Evolutionary conservation across 805 yeast genomes (phyloP).

Genomic region (Candida piceae): DNA sequence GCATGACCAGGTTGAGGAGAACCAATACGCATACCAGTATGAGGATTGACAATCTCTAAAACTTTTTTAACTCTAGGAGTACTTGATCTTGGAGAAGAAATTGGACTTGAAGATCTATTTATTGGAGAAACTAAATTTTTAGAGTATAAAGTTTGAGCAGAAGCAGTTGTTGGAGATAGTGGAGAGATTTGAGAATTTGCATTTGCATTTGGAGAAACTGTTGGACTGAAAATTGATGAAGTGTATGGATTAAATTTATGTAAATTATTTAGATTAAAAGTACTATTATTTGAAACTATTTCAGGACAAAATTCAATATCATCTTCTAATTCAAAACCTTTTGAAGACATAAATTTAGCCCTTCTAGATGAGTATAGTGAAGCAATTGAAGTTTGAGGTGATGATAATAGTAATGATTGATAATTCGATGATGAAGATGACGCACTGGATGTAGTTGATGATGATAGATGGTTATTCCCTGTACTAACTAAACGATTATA

Average conservation of each 20-base stretch:
- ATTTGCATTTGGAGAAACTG: slow-evolving; percentile 31
- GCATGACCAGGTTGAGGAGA: slow-evolving; percentile 38
- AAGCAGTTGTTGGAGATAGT: slow-evolving; percentile 8
- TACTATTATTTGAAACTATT: slow-evolving; percentile 20
- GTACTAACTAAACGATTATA: slow-evolving; percentile 7
- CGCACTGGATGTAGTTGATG: slow-evolving; percentile 6
- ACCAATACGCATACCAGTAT: slow-evolving; percentile 50
- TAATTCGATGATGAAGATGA: slow-evolving; percentile 18
- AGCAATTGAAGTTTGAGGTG: slow-evolving; percentile 23
- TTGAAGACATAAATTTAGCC: slow-evolving; percentile 52
- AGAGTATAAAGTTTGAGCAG: slow-evolving; percentile 12
- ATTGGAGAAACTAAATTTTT: slow-evolving; percentile 4
- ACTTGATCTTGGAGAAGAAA: slow-evolving; percentile 36
- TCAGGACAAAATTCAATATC: slow-evolving; percentile 65
- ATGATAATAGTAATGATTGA: slow-evolving; percentile 21
- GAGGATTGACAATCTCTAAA: slow-evolving; percentile 59
- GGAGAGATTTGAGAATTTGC: slow-evolving; percentile 18
- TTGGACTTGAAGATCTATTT: slow-evolving; percentile 8
- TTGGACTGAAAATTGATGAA: slow-evolving; percentile 56
- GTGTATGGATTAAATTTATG: slow-evolving; percentile 65
- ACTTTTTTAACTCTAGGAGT: slow-evolving; percentile 59
- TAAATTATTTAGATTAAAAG: slow-evolving; percentile 1
- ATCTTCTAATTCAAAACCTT: slow-evolving; percentile 58
- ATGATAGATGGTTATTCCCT: slow-evolving; percentile 1
- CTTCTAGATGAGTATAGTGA: slow-evolving; percentile 29